Base-by-base conservation (phyloP, 129 eudicot genomes). In the Kitagawia praeruptora region DNA sequence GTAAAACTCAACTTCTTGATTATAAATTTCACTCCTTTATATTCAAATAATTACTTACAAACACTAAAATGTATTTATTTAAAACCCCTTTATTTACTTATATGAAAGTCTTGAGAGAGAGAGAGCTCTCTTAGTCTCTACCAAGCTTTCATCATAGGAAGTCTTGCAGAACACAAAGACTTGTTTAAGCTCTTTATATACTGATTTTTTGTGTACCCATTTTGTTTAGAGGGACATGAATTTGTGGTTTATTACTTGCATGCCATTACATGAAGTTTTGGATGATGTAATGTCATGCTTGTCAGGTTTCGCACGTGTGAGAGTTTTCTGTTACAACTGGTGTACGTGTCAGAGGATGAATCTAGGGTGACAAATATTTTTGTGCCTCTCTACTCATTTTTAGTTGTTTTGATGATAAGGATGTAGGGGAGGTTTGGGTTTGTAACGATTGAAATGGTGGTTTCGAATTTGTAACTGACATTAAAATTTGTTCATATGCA, bases 71-170 rank as follows among this genome's bases (percentile, higher is more conserved):
- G 73, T 67, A 28, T 67, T 1, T 4, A 10, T 13, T 31, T 31
- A 67, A 4, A 67, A 4, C 1, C 19, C 42, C 42, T 16, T 67
- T 12, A 31, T n/a, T 25, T 61, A 14, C 12, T 28, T 28, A 4
- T 67, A 64, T 64, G 7, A 64, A 64, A 64, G 75, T 87, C 75
- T 78, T 77, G 83, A 79, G 6, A 67, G 5, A 67, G 80, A 82
- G 80, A 34, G 5, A 12, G 31, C 77, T 74, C 58, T 74, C 77
- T 27, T 45, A 67, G 42, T 27, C 86, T 63, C 85, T 81, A 86
- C 88, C 89, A 85, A 84, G 85, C 86, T 89, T 53, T 72, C 77
- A 74, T 42, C 38, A 15, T 23, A 8, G 28, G 0, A 34, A 58
- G 34, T n/a, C 14, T 38, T 44, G 12, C 42, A 44, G 3, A 46